These are phyloP conservation scores for Mitragyna speciosa DNA, from an alignment of 257 asterid species.

Conservation along the genomic window DNA sequence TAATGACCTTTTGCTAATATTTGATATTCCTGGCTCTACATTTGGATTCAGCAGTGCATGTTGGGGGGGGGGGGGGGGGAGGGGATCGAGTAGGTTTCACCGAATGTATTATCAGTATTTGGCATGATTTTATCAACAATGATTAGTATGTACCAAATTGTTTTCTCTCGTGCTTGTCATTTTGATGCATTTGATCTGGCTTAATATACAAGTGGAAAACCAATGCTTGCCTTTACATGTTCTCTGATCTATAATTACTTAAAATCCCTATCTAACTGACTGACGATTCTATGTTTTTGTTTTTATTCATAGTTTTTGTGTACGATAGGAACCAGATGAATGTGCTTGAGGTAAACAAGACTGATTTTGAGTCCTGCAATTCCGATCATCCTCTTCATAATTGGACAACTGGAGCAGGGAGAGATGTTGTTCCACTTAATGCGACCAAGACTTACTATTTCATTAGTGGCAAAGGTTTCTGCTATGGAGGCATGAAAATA, in stretches of 20 bases:
- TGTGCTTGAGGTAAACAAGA: conserved; percentile 82
- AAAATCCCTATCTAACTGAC: background rate
- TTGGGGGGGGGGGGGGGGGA: background rate
- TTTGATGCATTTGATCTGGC: background rate
- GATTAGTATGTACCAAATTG: background rate
- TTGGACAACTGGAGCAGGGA: conserved; percentile 82
- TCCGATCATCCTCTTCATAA: conserved; percentile 63
- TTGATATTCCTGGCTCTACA: background rate
- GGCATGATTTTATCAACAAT: background rate
- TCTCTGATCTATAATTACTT: too few species aligned
- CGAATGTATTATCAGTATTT: background rate
- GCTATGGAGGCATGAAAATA: conserved; percentile 77
- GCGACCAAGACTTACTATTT: conserved; percentile 65
- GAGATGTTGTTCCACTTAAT: conserved; percentile 92
- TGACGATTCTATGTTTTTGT: background rate
- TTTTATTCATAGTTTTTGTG: conserved; percentile 54
- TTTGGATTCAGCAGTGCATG: background rate
- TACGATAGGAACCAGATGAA: conserved; percentile 68
- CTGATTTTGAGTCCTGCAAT: conserved; percentile 60
- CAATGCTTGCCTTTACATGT: background rate
- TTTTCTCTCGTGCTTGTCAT: background rate
- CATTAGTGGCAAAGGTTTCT: conserved; percentile 81
- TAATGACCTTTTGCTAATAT: background rate
- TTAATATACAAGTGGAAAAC: background rate
- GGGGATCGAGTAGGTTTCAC: background rate